A percentile compares a stretch with the other conserved stretches of the same genome.
Evolutionary conservation across 2,329 filamentous ascomycete genomes (phyloP).

Genomic region (Emmonsia crescens): DNA sequence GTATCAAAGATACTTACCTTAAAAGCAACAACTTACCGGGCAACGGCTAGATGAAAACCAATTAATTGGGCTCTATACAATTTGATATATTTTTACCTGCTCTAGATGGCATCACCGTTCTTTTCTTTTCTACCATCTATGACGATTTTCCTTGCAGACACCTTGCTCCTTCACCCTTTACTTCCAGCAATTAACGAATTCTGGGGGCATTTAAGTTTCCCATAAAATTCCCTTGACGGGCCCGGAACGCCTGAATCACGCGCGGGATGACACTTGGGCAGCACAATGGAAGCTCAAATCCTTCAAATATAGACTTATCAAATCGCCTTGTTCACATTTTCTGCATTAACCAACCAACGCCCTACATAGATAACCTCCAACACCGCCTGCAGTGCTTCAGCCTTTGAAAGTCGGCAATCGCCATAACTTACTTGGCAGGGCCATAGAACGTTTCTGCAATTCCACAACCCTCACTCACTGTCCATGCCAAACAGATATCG

Average conservation of each 20-base stretch:
- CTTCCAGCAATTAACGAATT: neutral
- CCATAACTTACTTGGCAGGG: constrained; percentile 4
- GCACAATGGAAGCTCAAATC: neutral
- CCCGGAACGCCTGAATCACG: neutral
- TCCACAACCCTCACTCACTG: neutral
- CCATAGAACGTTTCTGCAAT: neutral
- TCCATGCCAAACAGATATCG: neutral
- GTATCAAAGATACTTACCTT: neutral
- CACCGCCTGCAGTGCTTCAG: no score
- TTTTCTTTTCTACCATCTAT: neutral
- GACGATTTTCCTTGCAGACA: neutral
- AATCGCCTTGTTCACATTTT: neutral
- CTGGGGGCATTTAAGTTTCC: neutral
- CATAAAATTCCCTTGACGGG: neutral
- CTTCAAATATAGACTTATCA: neutral
- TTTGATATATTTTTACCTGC: neutral
- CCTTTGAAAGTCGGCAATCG: neutral
- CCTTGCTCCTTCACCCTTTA: no score
- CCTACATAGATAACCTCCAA: neutral
- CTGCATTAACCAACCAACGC: neutral
- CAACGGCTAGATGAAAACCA: neutral
- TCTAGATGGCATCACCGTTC: neutral
- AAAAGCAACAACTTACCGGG: neutral
- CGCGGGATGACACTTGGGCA: neutral
- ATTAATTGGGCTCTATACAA: neutral